A percentile compares a stretch with the other conserved stretches of the same genome.
These are phyloP conservation scores for Trichoderma asperelloides DNA, from an alignment of 495 filamentous ascomycete genomes.

Conservation along the genomic window DNA sequence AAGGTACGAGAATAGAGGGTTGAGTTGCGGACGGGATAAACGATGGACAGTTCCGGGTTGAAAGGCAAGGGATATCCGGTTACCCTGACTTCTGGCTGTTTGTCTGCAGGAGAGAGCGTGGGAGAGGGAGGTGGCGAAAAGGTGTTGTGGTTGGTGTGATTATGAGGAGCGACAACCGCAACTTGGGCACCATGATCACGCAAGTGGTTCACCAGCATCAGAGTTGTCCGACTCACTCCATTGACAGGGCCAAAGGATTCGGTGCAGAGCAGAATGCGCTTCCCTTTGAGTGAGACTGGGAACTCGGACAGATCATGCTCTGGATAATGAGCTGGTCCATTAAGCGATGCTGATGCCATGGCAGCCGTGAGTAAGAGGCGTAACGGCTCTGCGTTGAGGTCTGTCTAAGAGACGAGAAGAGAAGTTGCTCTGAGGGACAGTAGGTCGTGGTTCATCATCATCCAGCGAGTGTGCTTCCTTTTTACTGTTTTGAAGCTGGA, in stretches of 20 bases:
- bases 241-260: conserved; percentile 60
- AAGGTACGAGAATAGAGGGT: conserved; percentile 45
- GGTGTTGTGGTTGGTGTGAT: conserved; percentile 29
- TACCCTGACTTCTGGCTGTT: conserved; percentile 39
- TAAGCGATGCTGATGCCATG: conserved; percentile 6
- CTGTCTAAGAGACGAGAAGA: background rate
- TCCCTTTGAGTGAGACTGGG: conserved; percentile 40
- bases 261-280: conserved; percentile 50
- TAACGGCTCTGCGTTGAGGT: background rate
- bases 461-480: conserved; percentile 2
- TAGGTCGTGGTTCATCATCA: background rate
- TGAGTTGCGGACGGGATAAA: conserved; percentile 52
- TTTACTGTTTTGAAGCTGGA: background rate
- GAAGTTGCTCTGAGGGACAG: background rate
- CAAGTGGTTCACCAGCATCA: conserved; percentile 53
- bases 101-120: conserved; percentile 4
- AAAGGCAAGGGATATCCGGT: conserved; percentile 54
- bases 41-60: conserved; percentile 54
- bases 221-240: conserved; percentile 54
- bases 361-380: background rate
- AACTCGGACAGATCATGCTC: conserved; percentile 23
- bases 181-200: conserved; percentile 46
- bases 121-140: conserved; percentile 21
- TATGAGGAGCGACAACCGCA: conserved; percentile 48
- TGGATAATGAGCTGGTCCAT: conserved; percentile 5